Conservation (phyloP, 1,284 basidiomycete species). For the Violaceomyces palustris region DNA sequence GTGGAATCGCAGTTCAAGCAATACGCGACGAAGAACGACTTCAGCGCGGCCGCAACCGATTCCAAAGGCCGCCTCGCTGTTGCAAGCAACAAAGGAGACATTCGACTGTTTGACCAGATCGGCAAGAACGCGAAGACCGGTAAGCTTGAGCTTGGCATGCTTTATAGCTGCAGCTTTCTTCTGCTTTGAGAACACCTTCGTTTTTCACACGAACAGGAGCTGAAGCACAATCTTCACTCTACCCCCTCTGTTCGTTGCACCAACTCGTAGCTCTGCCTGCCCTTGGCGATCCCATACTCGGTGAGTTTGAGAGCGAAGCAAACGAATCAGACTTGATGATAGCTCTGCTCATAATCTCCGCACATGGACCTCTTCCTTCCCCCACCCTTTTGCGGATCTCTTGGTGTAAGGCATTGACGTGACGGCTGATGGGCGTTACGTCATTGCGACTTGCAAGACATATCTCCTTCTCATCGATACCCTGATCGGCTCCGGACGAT, state of each 20-base stretch:
- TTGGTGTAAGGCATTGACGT: too few species aligned
- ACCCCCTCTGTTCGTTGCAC: too few species aligned
- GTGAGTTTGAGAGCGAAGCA: too few species aligned
- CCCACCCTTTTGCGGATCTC: too few species aligned
- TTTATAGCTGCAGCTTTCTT: too few species aligned
- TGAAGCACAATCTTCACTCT: too few species aligned
- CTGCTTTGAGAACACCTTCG: too few species aligned
- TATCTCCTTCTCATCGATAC: conserved; percentile 94
- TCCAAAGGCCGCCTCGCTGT: conserved; percentile 81
- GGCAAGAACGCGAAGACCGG: conserved; percentile 99
- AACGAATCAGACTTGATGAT: too few species aligned
- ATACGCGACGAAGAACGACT: conserved; percentile 90
- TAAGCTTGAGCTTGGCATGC: conserved; percentile 85
- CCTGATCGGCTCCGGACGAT: conserved; percentile 83
- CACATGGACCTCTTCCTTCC: too few species aligned
- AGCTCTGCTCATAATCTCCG: too few species aligned
- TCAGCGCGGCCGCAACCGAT: conserved; percentile 88
- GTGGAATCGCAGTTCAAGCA: conserved; percentile 95
- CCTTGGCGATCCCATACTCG: conserved; percentile 88
- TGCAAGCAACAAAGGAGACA: conserved; percentile 92
- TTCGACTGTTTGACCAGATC: conserved; percentile 88
- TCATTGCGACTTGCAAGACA: conserved; percentile 92
- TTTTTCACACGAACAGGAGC: too few species aligned
- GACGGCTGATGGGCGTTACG: conserved; percentile 85
- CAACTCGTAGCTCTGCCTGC: conserved; percentile 95